Evolutionary conservation across 805 yeast species (phyloP), one percentile per base, ranked within the genome.

Genomic region (Candida ficus): DNA sequence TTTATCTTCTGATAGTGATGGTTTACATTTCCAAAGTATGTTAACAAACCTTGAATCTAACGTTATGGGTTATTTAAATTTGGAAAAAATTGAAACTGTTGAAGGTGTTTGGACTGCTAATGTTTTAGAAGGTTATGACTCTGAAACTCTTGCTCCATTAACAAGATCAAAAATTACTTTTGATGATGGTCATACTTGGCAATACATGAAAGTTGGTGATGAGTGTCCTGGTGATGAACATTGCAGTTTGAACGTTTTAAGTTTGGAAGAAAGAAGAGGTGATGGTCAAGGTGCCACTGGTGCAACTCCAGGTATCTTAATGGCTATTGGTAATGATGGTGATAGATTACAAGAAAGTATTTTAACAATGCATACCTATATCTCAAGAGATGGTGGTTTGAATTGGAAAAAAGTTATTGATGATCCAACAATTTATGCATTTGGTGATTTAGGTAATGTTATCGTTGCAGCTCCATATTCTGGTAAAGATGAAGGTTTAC

Each of bases 401-500:
- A 63, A 80, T 1, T 88, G 96, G 95, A 60, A 58, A 25, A 57
- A 67, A 42, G 71, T 76, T 0, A 47, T 78, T 7, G 76, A 77
- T 26, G 70, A 65, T 14, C 76, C 86, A 3, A 62, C 75, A 19
- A 47, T 68, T 2, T 77, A 73, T 46, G 67, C 79, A 0, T 80
- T 78, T 62, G 95, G 93, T 37, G 95, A 88, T 60, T 73, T 74
- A 41, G 96, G 95, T 34, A 85, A 85, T 56, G 60, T 88, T 10
- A 72, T 86, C 19, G 63, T 83, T 2, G 82, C 86, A 3, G 63
- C 76, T 10, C 57, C 59, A 16, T 54, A 47, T 27, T 31, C 32
- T 7, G 43, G 38, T 12, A 30, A 35, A 3, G 20, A 29, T 2
- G 78, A 78, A 14, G 50, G 50, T n/a, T 50, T 63, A 5, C 45